These are phyloP conservation scores for Plasmodium reichenowi DNA, from an alignment of 169 alveolate species.

Conservation along the genomic window DNA sequence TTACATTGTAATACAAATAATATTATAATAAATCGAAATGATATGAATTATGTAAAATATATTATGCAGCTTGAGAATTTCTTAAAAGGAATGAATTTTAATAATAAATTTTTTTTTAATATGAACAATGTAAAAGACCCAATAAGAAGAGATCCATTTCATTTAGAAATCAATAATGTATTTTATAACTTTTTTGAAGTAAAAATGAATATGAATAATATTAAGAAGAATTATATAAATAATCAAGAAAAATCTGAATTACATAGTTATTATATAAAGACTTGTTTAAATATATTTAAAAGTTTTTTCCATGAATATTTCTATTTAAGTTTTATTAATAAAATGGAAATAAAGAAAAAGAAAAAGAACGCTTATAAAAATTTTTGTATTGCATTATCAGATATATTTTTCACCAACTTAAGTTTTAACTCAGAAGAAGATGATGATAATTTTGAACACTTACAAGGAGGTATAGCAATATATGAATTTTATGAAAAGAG, in stretches of 20 bases:
- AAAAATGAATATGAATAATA: conserved; percentile 31
- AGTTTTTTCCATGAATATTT: conserved; percentile 66
- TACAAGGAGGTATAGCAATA: conserved; percentile 52
- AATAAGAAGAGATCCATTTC: conserved; percentile 26
- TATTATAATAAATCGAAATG: conserved; percentile 21
- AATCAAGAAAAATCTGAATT: conserved; percentile 53
- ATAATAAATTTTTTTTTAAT: background rate
- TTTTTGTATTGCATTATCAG: conserved; percentile 65
- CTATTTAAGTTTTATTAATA: conserved; percentile 44
- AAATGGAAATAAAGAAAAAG: conserved; percentile 39
- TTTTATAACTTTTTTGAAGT: conserved; percentile 45
- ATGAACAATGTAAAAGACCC: background rate
- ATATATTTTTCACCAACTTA: conserved; percentile 56
- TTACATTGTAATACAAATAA: conserved; percentile 19
- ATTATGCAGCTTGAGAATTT: conserved; percentile 15
- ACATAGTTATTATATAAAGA: conserved; percentile 52
- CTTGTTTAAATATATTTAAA: conserved; percentile 47
- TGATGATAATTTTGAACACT: conserved; percentile 60
- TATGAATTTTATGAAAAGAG: conserved; percentile 44
- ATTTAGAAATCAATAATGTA: conserved; percentile 24
- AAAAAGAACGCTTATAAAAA: conserved; percentile 48
- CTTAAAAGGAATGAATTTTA: conserved; percentile 12
- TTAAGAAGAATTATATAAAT: conserved; percentile 22
- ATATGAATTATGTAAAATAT: conserved; percentile 24
- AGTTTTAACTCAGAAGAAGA: conserved; percentile 43